Evolutionary conservation across 257 asterid species (phyloP).

Genomic region (Vinca minor): DNA sequence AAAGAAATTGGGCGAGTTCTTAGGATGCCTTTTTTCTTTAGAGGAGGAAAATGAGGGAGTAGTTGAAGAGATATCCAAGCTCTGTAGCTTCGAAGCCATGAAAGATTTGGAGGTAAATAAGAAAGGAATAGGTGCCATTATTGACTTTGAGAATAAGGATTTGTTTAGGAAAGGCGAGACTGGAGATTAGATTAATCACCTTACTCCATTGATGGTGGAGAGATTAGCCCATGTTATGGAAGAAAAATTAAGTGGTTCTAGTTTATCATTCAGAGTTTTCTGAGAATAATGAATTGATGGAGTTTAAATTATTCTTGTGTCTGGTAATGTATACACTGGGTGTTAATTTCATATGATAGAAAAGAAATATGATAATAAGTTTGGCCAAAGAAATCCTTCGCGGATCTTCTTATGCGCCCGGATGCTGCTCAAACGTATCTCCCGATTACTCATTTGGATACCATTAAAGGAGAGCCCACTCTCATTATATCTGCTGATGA

Average conservation of each 20-base stretch:
- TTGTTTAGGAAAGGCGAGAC: constrained; percentile 13
- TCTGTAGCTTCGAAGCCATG: constrained; percentile 17
- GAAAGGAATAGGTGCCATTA: neutral
- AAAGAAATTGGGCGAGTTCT: constrained; percentile 10
- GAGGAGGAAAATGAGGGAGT: constrained; percentile 14
- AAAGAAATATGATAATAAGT: too few species aligned
- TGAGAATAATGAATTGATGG: too few species aligned
- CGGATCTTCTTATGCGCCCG: too few species aligned
- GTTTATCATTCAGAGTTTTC: neutral
- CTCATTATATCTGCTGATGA: too few species aligned
- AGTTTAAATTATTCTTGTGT: too few species aligned
- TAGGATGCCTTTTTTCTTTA: constrained; percentile 15
- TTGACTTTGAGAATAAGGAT: neutral
- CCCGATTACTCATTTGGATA: too few species aligned
- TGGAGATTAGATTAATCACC: constrained; percentile 19
- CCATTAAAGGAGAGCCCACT: too few species aligned
- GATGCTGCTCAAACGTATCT: too few species aligned
- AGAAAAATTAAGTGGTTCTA: constrained; percentile 1
- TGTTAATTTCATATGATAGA: too few species aligned
- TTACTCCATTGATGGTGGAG: constrained; percentile 6
- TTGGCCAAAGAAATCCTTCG: too few species aligned
- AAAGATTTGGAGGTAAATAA: constrained; percentile 13
- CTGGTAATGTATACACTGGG: too few species aligned
- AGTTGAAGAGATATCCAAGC: constrained; percentile 6
- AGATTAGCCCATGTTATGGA: neutral